Evolutionary conservation across 164 flowering plant species (phyloP).

Genomic region (grape (Vitis vinifera)): ASM3070453v1 NC_081820.1:22830001-22830500

Average conservation of each 20-base stretch:
- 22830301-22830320: slow-evolving; percentile 99
- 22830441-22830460: background rate
- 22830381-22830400: slow-evolving; percentile 88
- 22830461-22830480: background rate
- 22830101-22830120: too few relatives aligned
- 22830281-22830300: slow-evolving; percentile 83
- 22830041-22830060: too few relatives aligned
- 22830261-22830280: slow-evolving; percentile 83
- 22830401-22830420: slow-evolving; percentile 52
- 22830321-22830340: slow-evolving; percentile 93
- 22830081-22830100: too few relatives aligned
- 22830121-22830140: too few relatives aligned
- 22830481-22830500: background rate
- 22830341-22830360: slow-evolving; percentile 95
- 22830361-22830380: slow-evolving; percentile 91
- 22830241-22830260: slow-evolving; percentile 1
- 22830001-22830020: too few relatives aligned
- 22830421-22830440: background rate
- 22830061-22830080: too few relatives aligned
- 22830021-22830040: too few relatives aligned
- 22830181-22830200: background rate
- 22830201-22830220: background rate
- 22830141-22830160: too few relatives aligned
- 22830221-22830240: background rate
- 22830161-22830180: too few relatives aligned